These are phyloP conservation scores for Narthecium ossifragum DNA, from an alignment of 106 monocot species.

Conservation along the genomic window DNA sequence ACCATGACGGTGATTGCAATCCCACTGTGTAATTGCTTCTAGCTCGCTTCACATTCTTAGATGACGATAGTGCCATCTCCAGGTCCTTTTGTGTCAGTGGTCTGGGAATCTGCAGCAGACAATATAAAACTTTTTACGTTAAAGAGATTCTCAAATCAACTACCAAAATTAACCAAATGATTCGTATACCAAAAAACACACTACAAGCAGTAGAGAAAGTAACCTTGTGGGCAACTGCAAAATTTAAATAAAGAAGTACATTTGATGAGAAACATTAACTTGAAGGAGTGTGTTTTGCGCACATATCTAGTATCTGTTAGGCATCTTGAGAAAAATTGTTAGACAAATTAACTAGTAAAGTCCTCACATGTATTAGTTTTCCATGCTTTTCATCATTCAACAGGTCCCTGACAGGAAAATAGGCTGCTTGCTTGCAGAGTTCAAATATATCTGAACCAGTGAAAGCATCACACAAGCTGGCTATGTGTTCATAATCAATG, in stretches of 20 bases:
- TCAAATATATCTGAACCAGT: slow-evolving; percentile 90
- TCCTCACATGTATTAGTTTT: slow-evolving; percentile 38
- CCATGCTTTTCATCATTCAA: slow-evolving; percentile 76
- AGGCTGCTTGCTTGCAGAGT: slow-evolving; percentile 91
- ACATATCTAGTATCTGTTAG: too few species aligned
- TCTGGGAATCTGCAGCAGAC: slow-evolving; percentile 38
- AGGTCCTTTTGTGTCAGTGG: slow-evolving; percentile 39
- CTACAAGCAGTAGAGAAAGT: too few species aligned
- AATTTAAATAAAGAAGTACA: too few species aligned
- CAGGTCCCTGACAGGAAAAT: slow-evolving; percentile 83
- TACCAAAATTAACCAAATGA: too few species aligned
- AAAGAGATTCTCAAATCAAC: too few species aligned
- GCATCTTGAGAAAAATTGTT: neutral
- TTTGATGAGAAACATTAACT: neutral
- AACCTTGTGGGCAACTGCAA: too few species aligned
- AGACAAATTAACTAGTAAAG: neutral
- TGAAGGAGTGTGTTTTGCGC: neutral
- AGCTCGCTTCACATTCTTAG: slow-evolving; percentile 28
- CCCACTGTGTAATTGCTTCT: slow-evolving; percentile 15
- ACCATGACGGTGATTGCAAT: slow-evolving; percentile 21
- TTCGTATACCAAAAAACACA: too few species aligned
- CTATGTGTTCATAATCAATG: slow-evolving; percentile 75
- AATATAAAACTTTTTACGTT: too few species aligned
- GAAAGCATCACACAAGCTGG: slow-evolving; percentile 75
- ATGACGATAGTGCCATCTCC: slow-evolving; percentile 33